Evolutionary conservation across 192 early-diverging fungal genomes (phyloP).

Genomic region (Umbelopsis vinacea): DNA sequence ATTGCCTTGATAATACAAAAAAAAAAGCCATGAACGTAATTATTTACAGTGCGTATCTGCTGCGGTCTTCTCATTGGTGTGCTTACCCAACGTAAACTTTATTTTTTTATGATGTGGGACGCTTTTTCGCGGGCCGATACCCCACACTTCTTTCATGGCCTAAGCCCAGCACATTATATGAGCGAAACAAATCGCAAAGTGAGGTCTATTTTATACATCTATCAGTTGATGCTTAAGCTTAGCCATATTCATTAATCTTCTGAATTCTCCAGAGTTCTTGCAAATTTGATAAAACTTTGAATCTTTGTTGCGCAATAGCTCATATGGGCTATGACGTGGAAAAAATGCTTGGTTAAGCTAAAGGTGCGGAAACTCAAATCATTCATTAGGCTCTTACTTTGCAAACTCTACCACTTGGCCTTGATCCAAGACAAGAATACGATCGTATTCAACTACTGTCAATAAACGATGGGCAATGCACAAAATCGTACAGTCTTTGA

Average conservation of each 20-base stretch:
- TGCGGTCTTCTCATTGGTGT: too few relatives aligned
- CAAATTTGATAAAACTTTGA: conserved; percentile 80
- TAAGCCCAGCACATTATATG: background rate
- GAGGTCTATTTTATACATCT: conserved; percentile 15
- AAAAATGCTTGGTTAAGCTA: background rate
- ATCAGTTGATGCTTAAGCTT: conserved; percentile 38
- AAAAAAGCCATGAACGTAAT: background rate
- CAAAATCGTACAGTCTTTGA: conserved; percentile 61
- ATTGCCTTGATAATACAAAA: background rate
- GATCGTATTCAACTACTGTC: conserved; percentile 71
- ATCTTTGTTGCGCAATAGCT: conserved; percentile 63
- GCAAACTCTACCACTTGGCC: conserved; percentile 83
- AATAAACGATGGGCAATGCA: conserved; percentile 65
- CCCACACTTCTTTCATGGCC: too few relatives aligned
- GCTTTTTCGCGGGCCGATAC: too few relatives aligned
- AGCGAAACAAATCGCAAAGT: background rate
- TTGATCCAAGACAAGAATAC: conserved; percentile 79
- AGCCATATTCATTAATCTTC: conserved; percentile 64
- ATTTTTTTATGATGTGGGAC: too few relatives aligned
- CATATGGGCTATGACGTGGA: conserved; percentile 55
- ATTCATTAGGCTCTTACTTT: conserved; percentile 7
- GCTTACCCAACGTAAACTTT: too few relatives aligned
- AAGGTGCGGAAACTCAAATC: background rate
- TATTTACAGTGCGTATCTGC: too few relatives aligned
- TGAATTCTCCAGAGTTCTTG: conserved; percentile 81